Evolutionary conservation across 2,329 filamentous ascomycete genomes (phyloP), one percentile per base, ranked within the genome.

Genomic region (Pyricularia pennisetigena): DNA sequence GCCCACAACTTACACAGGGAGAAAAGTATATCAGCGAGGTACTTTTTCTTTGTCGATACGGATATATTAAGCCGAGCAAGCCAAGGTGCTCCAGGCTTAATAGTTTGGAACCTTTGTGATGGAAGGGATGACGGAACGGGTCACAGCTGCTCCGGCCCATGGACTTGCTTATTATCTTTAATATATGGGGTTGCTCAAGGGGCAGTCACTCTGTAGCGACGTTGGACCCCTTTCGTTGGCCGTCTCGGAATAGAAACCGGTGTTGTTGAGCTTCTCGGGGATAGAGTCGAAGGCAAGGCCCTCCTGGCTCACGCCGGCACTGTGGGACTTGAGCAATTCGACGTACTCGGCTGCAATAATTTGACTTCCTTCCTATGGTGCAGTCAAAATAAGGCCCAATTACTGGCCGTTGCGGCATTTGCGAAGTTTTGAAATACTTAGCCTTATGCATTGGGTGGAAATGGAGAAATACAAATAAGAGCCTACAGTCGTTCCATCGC

Each of bases 81-180:
- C 65, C 65, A 66, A 66, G 65, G 23, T 66, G 41, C 65, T 28
- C 32, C 65, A 66, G 65, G 24, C 23, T 29, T 26, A 23, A 24
- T 14, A 41, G 59, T 66, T 41, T 57, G 28, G 41, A 54, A 66
- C 23, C 32, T 28, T 12, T 12, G 64, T 35, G 24, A 28, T 28
- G 24, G 62, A 9, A 32, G 62, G 26, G 63, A 24, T 29, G 20
- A 20, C 23, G 24, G 30, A 9, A 29, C 63, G 64, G 64, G 49
- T 66, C 30, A 26, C 10, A 41, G 9, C 4, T 29, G 12, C 12
- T 26, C 1, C 24, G 23, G 7, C 59, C 59, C 24, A 63, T 26
- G 28, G 14, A 14, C 23, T 26, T 26, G 24, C 16, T 23, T 26
- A 63, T 26, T 23, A 6, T 54, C 41, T 6, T 54, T 20, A 10